Evolutionary conservation across 352 stramenopile species (phyloP).

Genomic region (Globisporangium iwayamae): DNA sequence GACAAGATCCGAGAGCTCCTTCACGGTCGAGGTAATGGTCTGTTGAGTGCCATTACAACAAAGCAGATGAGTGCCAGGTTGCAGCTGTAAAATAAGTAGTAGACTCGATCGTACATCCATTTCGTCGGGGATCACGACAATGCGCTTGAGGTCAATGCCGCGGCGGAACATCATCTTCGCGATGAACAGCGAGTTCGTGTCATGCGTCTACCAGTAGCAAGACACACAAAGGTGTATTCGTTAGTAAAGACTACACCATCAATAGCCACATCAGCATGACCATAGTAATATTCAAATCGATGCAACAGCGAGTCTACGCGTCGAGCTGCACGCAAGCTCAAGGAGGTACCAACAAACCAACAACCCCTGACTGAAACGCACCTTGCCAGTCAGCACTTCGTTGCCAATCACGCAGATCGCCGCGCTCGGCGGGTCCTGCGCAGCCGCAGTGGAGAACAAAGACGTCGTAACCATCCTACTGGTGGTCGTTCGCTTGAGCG

Average conservation of each 20-base stretch:
- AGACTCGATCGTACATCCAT: constrained; percentile 35
- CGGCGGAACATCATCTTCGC: constrained; percentile 77
- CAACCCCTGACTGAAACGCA: constrained; percentile 14
- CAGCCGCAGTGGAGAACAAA: constrained; percentile 4
- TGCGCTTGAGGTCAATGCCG: constrained; percentile 71
- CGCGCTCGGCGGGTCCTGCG: constrained; percentile 34
- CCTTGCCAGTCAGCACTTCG: constrained; percentile 84
- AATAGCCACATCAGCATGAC: neutral
- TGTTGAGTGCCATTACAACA: constrained; percentile 9
- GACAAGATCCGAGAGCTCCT: constrained; percentile 70
- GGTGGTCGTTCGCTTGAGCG: neutral
- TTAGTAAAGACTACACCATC: neutral
- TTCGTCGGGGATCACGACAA: constrained; percentile 79
- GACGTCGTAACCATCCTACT: neutral
- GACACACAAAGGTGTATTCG: neutral
- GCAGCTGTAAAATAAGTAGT: neutral
- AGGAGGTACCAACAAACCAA: neutral
- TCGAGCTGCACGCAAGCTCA: neutral
- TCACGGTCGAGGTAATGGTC: constrained; percentile 70
- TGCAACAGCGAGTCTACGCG: neutral
- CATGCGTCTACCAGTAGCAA: constrained; percentile 50
- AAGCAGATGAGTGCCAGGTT: neutral
- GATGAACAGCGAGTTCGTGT: constrained; percentile 85
- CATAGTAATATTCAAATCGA: neutral
- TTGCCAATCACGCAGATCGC: constrained; percentile 82